phyloP scores from a whole-genome alignment of 352 stramenopile genomes.

The Blastocystis sp. region DNA sequence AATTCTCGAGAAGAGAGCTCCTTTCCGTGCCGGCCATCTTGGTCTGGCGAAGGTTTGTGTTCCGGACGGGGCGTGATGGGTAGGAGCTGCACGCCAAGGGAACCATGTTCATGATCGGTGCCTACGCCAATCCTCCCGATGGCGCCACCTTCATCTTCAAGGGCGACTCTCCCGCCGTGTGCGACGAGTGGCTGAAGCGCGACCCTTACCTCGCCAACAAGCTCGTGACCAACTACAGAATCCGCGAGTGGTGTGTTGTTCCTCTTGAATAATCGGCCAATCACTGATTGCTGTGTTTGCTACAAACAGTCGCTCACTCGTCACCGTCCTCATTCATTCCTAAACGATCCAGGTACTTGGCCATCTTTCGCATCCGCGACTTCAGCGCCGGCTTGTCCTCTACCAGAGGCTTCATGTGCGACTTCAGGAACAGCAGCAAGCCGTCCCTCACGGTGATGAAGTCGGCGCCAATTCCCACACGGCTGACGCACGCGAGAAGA shows the following conservation, averaged over 20 bases:
- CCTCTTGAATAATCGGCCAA: conserved; percentile 69
- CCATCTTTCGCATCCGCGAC: conserved; percentile 39
- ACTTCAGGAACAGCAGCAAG: conserved; percentile 53
- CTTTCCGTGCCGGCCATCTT: conserved; percentile 69
- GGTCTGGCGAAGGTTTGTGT: conserved; percentile 38
- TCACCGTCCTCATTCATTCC: conserved; percentile 32
- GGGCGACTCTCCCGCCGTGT: conserved; percentile 65
- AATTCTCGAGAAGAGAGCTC: conserved; percentile 70
- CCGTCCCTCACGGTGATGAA: conserved; percentile 41
- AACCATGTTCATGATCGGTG: conserved; percentile 69
- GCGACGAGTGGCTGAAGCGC: conserved; percentile 67
- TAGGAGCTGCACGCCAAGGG: conserved; percentile 68
- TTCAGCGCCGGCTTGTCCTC: conserved; percentile 57
- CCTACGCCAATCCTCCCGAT: conserved; percentile 68
- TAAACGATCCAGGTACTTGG: conserved; percentile 66
- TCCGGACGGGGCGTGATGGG: background rate
- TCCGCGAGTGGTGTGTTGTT: conserved; percentile 70
- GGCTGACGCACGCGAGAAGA: conserved; percentile 26
- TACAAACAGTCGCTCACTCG: conserved; percentile 8
- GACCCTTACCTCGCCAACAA: conserved; percentile 67
- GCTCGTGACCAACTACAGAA: conserved; percentile 69
- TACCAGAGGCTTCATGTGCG: conserved; percentile 20
- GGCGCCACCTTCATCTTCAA: conserved; percentile 70
- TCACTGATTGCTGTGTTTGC: conserved; percentile 48
- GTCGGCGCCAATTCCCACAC: conserved; percentile 23